Base-by-base conservation (phyloP, 768 basidiomycete species). In the Boletus rubescentipes region DNA sequence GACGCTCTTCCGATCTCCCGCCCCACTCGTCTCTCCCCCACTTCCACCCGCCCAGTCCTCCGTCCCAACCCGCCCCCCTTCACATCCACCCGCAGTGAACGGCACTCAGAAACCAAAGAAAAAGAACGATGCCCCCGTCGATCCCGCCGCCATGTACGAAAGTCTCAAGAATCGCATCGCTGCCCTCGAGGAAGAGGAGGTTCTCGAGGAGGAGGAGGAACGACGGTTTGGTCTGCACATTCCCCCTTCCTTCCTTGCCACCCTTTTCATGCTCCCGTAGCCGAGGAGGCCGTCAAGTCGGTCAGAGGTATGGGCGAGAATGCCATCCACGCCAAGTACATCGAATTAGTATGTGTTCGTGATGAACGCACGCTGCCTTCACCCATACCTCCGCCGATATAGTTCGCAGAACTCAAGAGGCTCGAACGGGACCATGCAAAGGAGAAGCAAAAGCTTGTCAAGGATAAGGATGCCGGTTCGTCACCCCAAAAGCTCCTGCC, bases 381-480 rank as follows among this genome's bases (percentile, higher is more conserved):
- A 69, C 36, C 56, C 56, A 62, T 63, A 53, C 58, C 51, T 43
- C 52, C 53, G 55, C 48, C 66, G 60, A 44, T 64, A 21, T 63
- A 94, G 91, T 94, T 93, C 71, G 89, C 91, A 63, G 91, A 93
- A 70, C 75, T 91, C 68, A 93, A 93, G 69, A 81, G 89, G 47
- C 71, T 90, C 65, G 92, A 94, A 72, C 82, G 92, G 59, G 91
- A 93, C 66, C 88, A 93, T 64, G 86, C 91, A 37, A 93, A 91
- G 73, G 92, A 93, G 77, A 93, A 90, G 71, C 91, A 93, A 75
- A 93, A 93, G 66, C 77, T 93, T 30, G 77, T 82, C 45, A 93
- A 93, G 74, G 92, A 94, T 77, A 93, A 93, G 75, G 92, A 93
- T 73, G 83, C 89, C 59, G 89, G 90, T 91, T 50, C 41, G 73